phyloP scores from a whole-genome alignment of 768 basidiomycete species.

The Candolleomyces aberdarensis region DNA sequence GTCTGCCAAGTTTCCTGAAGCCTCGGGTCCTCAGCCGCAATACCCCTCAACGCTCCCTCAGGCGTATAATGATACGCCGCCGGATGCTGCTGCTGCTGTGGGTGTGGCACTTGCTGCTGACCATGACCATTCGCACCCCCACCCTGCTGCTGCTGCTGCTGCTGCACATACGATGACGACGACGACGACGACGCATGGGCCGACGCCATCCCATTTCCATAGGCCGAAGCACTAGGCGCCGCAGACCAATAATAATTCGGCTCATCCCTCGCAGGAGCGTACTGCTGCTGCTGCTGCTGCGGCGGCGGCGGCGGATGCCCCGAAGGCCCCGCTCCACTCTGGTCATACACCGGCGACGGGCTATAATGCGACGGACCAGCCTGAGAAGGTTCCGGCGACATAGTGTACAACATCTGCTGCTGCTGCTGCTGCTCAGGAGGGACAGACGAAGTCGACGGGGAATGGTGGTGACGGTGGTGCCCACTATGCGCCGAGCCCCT shows the following conservation, averaged over 20 bases:
- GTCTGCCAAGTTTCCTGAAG: slow-evolving; percentile 70
- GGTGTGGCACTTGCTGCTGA: slow-evolving; percentile 16
- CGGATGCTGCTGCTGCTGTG: slow-evolving; percentile 17
- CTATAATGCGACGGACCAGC: slow-evolving; percentile 15
- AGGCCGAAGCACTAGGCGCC: background rate
- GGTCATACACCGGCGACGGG: slow-evolving; percentile 9
- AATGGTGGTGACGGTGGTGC: slow-evolving; percentile 11
- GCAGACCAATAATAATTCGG: slow-evolving; percentile 3
- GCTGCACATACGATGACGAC: too few relatives aligned
- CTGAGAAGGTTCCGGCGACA: slow-evolving; percentile 21
- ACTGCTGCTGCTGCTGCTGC: background rate
- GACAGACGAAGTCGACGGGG: slow-evolving; percentile 7
- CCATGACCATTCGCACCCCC: slow-evolving; percentile 2
- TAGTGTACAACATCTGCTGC: slow-evolving; percentile 23
- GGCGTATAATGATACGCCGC: slow-evolving; percentile 44
- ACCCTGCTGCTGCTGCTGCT: too few relatives aligned
- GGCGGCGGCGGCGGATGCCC: background rate
- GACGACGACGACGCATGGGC: background rate
- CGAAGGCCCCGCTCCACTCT: background rate
- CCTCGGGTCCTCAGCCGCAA: slow-evolving; percentile 51
- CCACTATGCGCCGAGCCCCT: background rate
- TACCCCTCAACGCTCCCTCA: slow-evolving; percentile 40
- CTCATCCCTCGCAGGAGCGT: background rate
- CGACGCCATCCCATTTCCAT: background rate
- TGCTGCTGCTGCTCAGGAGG: slow-evolving; percentile 11